phyloP scores from a whole-genome alignment of 225 moss, liverwort and hornwort species.

The Rhytidiadelphus loreus region DNA sequence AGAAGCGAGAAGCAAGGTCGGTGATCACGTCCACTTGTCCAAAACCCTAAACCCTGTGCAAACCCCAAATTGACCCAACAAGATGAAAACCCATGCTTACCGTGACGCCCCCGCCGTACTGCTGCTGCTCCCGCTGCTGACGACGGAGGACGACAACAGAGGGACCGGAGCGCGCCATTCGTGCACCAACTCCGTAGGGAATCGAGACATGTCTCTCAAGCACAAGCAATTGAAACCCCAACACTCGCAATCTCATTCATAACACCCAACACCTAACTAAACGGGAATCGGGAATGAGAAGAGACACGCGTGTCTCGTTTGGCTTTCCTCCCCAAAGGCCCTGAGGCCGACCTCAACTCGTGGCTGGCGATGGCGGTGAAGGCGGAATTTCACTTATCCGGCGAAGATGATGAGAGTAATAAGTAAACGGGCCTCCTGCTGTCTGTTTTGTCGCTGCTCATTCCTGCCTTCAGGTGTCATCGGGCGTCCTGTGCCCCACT shows the following conservation, averaged over 20 bases:
- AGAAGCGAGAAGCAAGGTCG: too few species aligned
- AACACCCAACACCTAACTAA: not conserved
- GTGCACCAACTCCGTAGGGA: constrained; percentile 17
- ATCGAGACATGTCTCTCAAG: constrained; percentile 15
- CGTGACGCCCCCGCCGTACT: not conserved
- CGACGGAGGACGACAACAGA: not conserved
- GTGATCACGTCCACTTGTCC: too few species aligned
- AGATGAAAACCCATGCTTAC: not conserved
- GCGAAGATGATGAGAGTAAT: not conserved
- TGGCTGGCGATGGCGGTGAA: not conserved
- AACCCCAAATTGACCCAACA: not conserved
- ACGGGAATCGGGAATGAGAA: not conserved
- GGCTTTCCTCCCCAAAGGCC: not conserved
- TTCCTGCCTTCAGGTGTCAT: too few species aligned
- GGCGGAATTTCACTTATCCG: not conserved
- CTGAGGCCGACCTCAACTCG: not conserved
- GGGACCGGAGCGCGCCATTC: constrained; percentile 20
- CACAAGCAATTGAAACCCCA: not conserved
- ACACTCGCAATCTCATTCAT: too few species aligned
- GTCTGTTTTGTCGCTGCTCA: too few species aligned
- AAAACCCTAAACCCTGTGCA: constrained; percentile 21
- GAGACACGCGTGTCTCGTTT: not conserved
- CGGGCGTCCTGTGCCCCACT: too few species aligned
- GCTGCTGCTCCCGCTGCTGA: not conserved
- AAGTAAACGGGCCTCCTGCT: too few species aligned